A percentile compares a stretch with the other conserved stretches of the same genome.
Conservation (phyloP, 2,329 filamentous ascomycete genomes). For the Stemphylium lycopersici region DNA sequence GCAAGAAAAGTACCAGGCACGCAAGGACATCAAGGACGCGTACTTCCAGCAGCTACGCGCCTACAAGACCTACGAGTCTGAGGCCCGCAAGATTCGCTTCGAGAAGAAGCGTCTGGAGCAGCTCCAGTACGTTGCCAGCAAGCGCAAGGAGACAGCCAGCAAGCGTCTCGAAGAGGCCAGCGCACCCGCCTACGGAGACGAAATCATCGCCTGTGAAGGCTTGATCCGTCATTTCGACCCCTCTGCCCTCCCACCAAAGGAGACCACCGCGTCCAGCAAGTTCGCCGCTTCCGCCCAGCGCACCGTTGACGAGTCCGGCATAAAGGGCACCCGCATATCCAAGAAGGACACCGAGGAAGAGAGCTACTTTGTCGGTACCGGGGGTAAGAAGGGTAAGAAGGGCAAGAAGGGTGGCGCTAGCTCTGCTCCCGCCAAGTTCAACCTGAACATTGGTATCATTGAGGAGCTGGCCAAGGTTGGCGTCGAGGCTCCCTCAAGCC, state of each 20-base stretch:
- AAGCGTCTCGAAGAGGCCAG: slow-evolving; percentile 80
- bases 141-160: slow-evolving; percentile 76
- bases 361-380: slow-evolving; percentile 76
- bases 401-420: slow-evolving; percentile 75
- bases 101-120: slow-evolving; percentile 85
- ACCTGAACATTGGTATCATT: slow-evolving; percentile 86
- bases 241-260: slow-evolving; percentile 66
- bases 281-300: slow-evolving; percentile 77
- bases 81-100: slow-evolving; percentile 75
- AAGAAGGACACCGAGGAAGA: slow-evolving; percentile 90
- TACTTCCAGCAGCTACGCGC: slow-evolving; percentile 85
- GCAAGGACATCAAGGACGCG: slow-evolving; percentile 87
- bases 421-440: slow-evolving; percentile 69
- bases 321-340: slow-evolving; percentile 83
- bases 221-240: slow-evolving; percentile 93
- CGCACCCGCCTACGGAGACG: slow-evolving; percentile 86
- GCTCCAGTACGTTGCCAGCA: slow-evolving; percentile 72
- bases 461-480: slow-evolving; percentile 86
- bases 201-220: slow-evolving; percentile 87
- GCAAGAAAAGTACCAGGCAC: slow-evolving; percentile 80
- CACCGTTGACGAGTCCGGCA: slow-evolving; percentile 79
- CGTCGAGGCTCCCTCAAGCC: slow-evolving; percentile 85
- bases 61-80: slow-evolving; percentile 81
- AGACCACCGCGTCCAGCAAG: slow-evolving; percentile 66
- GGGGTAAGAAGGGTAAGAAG: slow-evolving; percentile 87